Conservation (phyloP, 139 green algal genomes). For the Picochlorum sp. region DNA sequence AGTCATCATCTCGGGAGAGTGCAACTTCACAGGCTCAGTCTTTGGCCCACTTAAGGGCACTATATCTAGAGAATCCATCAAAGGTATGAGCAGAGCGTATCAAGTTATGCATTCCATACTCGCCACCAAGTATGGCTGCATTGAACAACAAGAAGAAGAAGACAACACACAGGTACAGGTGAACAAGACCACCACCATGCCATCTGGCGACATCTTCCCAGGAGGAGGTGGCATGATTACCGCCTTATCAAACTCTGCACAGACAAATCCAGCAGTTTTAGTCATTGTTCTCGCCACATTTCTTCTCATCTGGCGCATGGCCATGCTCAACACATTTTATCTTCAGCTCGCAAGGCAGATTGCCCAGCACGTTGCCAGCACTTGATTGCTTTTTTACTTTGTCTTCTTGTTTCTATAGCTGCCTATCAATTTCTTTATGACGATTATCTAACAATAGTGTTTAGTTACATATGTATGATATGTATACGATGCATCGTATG, state of each 20-base stretch:
- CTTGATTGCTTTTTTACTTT: too few species aligned
- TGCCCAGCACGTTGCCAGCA: too few species aligned
- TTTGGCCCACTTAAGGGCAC: constrained; percentile 22
- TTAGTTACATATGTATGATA: neutral
- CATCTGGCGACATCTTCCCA: neutral
- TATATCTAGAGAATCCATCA: constrained; percentile 14
- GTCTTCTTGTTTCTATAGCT: too few species aligned
- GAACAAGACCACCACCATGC: neutral
- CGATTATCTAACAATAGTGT: neutral
- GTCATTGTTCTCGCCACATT: constrained; percentile 10
- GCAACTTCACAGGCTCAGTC: constrained; percentile 14
- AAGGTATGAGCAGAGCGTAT: constrained; percentile 20
- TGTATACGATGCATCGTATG: neutral
- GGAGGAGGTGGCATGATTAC: neutral
- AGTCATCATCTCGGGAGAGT: constrained; percentile 9
- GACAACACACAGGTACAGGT: neutral
- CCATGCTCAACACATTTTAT: constrained; percentile 1
- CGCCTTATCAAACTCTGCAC: neutral
- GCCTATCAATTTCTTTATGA: too few species aligned
- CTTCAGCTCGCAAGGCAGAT: neutral
- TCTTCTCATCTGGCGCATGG: constrained; percentile 13
- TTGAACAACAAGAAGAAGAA: neutral
- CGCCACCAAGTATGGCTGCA: constrained; percentile 5
- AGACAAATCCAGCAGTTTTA: constrained; percentile 13
- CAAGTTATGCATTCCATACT: constrained; percentile 6